Evolutionary conservation across 2,329 filamentous ascomycete genomes (phyloP), one percentile per base, ranked within the genome.

Genomic region (Zymoseptoria crescenta): DNA sequence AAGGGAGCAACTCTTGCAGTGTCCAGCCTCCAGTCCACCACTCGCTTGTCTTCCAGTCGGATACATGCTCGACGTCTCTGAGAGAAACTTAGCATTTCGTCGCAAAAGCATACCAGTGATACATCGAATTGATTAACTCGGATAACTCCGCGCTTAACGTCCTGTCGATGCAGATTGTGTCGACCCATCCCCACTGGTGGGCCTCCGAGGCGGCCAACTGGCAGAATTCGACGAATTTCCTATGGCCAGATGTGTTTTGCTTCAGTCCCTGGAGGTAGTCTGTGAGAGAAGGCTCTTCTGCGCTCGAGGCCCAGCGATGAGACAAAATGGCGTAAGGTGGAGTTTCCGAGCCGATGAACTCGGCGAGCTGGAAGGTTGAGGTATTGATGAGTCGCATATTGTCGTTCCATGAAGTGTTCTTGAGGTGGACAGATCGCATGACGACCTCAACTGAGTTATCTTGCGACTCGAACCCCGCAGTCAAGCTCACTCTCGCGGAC

Each of bases 141-240:
- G 70, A 70, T 1, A 75, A 64, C 64, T 75, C 74, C 0, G 72
- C 64, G 51, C 67, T 72, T 56, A 66, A 72, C 1, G 59, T 62
- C 59, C 74, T 75, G 59, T 75, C 70, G 57, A 76, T 75, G 56
- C 74, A 76, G 63, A 70, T 74, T 1, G 73, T 75, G 61, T 76
- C 74, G 7, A 74, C 64, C 74, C 74, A 76, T 41, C 3, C 35
- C 35, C 35, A 41, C 13, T 41, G 4, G 16, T 45, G 19, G 13
- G n/a, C 52, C 9, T 54, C 28, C 13, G 28, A 21, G 2, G 19
- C 24, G 20, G 59, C 59, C 8, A 56, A 49, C 5, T 21, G 49
- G 52, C 56, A 62, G 16, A 55, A 45, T 19, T 55, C 24, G 16
- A 52, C 4, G 51, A 64, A 19, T 56, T 64, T 65, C 9, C 13